phyloP scores from a whole-genome alignment of 805 yeast species.

The Ogataea ramenticola region DNA sequence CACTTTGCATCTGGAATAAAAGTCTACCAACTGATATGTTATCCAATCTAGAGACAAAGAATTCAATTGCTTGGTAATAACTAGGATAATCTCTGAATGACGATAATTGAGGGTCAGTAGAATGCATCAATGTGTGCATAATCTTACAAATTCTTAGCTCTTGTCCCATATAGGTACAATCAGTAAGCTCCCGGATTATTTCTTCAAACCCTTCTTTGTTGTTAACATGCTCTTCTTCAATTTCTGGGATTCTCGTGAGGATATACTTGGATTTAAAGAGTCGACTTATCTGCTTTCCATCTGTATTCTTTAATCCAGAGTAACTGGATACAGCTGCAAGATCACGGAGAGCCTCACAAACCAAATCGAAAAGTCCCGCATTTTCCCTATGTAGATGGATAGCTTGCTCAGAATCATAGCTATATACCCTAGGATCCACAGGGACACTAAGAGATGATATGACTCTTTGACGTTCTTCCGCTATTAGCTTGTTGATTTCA shows the following conservation, averaged over 20 bases:
- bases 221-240: neutral
- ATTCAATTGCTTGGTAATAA: constrained; percentile 33
- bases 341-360: neutral
- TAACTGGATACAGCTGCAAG: neutral
- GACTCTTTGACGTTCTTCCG: neutral
- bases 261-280: neutral
- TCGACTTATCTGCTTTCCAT: neutral
- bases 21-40: constrained; percentile 32
- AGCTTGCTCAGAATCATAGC: neutral
- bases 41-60: constrained; percentile 30
- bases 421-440: neutral
- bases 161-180: constrained; percentile 11
- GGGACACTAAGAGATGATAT: neutral
- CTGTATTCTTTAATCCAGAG: neutral
- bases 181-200: constrained; percentile 6
- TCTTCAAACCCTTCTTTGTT: neutral
- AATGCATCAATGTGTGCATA: constrained; percentile 7
- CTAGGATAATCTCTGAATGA: constrained; percentile 22
- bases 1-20: constrained; percentile 29
- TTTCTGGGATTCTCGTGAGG: neutral
- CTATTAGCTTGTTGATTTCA: neutral
- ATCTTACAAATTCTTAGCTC: constrained; percentile 8
- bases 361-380: neutral
- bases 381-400: neutral
- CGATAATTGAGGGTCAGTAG: constrained; percentile 12